A percentile compares a stretch with the other conserved stretches of the same genome.
phyloP scores from a whole-genome alignment of 2,329 filamentous ascomycete species.

The Cercospora janseana region DNA sequence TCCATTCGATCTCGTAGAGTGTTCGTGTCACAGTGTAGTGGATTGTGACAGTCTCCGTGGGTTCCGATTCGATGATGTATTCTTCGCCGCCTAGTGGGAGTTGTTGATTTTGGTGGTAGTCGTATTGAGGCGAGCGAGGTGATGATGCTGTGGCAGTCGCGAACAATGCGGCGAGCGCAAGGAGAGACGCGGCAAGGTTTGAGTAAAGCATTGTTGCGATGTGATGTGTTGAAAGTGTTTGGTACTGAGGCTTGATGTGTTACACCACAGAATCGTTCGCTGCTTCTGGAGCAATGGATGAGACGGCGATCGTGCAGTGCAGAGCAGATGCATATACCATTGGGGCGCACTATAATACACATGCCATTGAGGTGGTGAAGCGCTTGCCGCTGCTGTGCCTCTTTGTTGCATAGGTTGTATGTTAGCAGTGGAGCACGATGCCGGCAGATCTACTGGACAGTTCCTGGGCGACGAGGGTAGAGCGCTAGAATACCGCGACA shows the following conservation, averaged over 20 bases:
- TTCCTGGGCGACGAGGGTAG: not conserved
- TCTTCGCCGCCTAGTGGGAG: slow-evolving; percentile 17
- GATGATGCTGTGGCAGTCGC: not conserved
- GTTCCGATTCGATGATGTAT: slow-evolving; percentile 6
- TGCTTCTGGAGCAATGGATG: slow-evolving; percentile 15
- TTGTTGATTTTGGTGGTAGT: slow-evolving; percentile 18
- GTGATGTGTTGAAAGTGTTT: slow-evolving; percentile 8
- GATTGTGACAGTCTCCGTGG: slow-evolving; percentile 17
- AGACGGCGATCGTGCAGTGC: slow-evolving; percentile 9
- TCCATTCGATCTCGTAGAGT: slow-evolving; percentile 18
- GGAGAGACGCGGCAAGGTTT: not conserved
- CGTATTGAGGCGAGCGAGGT: not conserved
- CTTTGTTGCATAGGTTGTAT: slow-evolving; percentile 10
- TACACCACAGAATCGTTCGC: slow-evolving; percentile 15
- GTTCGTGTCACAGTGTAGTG: slow-evolving; percentile 20
- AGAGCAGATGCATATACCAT: slow-evolving; percentile 20
- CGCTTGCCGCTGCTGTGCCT: slow-evolving; percentile 24
- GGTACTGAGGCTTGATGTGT: slow-evolving; percentile 11
- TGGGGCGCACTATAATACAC: slow-evolving; percentile 13
- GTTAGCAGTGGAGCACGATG: slow-evolving; percentile 1
- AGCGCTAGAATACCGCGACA: not conserved
- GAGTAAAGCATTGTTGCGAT: slow-evolving; percentile 18
- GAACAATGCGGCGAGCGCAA: slow-evolving; percentile 8
- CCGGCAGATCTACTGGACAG: slow-evolving; percentile 6
- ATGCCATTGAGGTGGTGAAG: slow-evolving; percentile 12